These are phyloP conservation scores for Rhynchosporium graminicola DNA, from an alignment of 2,329 filamentous ascomycete species.

Conservation along the genomic window DNA sequence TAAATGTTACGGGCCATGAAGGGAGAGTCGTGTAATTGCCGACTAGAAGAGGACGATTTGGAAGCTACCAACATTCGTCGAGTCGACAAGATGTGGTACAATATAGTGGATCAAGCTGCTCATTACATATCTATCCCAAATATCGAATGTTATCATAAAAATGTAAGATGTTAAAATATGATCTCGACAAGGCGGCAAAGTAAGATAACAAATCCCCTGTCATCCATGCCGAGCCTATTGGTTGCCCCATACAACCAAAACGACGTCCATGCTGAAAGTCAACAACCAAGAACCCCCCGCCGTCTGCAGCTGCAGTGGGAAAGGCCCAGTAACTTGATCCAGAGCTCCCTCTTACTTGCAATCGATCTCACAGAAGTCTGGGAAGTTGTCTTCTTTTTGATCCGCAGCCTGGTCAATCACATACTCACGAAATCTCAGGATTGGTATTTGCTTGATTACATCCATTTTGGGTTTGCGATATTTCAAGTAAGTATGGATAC, in stretches of 20 bases:
- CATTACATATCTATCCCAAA: too few relatives aligned
- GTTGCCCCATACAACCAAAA: slow-evolving; percentile 16
- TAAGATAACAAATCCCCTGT: too few relatives aligned
- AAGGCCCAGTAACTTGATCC: slow-evolving; percentile 15
- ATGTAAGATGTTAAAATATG: too few relatives aligned
- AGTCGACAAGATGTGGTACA: too few relatives aligned
- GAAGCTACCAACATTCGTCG: too few relatives aligned
- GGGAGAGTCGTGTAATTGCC: too few relatives aligned
- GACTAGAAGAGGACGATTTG: too few relatives aligned
- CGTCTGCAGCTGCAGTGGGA: not conserved
- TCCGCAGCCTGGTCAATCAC: not conserved
- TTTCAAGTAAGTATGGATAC: slow-evolving; percentile 10
- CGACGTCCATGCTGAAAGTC: slow-evolving; percentile 7
- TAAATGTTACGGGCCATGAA: too few relatives aligned
- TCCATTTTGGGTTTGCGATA: not conserved
- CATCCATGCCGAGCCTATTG: not conserved
- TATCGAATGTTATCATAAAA: too few relatives aligned
- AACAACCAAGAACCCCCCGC: slow-evolving; percentile 8
- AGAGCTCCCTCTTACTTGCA: not conserved
- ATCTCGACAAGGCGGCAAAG: too few relatives aligned
- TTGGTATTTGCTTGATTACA: not conserved
- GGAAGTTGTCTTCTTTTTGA: slow-evolving; percentile 4
- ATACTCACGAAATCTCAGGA: slow-evolving; percentile 14
- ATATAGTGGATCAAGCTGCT: too few relatives aligned
- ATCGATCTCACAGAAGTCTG: slow-evolving; percentile 14